Percentiles rank a stretch among this genome's conserved stretches.
Evolutionary conservation across 352 stramenopile genomes (phyloP).

Genomic region (Phytophthora crassamura): DNA sequence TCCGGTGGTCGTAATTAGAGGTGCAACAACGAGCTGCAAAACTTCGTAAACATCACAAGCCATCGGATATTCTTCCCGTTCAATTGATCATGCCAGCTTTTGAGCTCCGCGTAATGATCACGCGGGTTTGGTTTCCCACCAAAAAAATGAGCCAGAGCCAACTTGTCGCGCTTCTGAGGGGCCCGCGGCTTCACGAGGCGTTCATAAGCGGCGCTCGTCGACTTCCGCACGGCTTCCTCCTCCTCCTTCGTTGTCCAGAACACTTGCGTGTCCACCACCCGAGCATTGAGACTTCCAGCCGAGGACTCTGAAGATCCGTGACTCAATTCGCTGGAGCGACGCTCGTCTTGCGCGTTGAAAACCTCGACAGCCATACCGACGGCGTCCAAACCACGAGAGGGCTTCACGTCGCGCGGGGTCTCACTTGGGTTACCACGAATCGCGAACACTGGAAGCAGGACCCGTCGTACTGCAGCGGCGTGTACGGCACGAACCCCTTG

Average conservation of each 20-base stretch:
- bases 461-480: slow-evolving; percentile 15
- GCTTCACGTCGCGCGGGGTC: slow-evolving; percentile 18
- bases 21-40: too few species aligned
- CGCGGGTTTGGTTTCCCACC: slow-evolving; percentile 2
- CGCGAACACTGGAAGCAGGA: neutral
- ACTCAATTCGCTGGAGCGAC: slow-evolving; percentile 7
- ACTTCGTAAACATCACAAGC: too few species aligned
- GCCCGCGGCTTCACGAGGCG: slow-evolving; percentile 24
- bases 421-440: slow-evolving; percentile 14
- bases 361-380: slow-evolving; percentile 22
- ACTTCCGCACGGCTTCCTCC: slow-evolving; percentile 24
- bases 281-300: neutral
- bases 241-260: slow-evolving; percentile 32
- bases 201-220: slow-evolving; percentile 27
- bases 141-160: slow-evolving; percentile 18
- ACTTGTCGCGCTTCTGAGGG: slow-evolving; percentile 23
- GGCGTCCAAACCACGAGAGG: slow-evolving; percentile 13
- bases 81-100: neutral
- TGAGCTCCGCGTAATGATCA: neutral
- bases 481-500: slow-evolving; percentile 12
- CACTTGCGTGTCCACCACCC: slow-evolving; percentile 5
- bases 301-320: slow-evolving; percentile 1
- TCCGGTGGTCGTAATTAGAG: too few species aligned
- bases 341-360: slow-evolving; percentile 15
- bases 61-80: too few species aligned